A percentile compares a stretch with the other conserved stretches of the same genome.
Conservation (phyloP, 495 filamentous ascomycete genomes). For the Ascobolus immersus region DNA sequence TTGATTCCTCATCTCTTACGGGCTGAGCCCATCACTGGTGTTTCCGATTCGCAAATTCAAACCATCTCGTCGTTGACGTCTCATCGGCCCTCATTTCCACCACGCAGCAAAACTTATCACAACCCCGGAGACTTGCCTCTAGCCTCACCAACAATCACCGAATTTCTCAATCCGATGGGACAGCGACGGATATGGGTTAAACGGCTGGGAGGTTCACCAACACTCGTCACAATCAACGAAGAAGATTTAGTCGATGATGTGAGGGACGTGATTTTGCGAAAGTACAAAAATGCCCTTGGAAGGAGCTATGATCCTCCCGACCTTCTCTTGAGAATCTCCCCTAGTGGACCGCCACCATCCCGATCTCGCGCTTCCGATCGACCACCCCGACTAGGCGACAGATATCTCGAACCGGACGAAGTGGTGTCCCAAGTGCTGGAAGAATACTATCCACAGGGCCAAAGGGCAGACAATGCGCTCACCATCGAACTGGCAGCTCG, state of each 20-base stretch:
- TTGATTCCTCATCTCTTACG: no score
- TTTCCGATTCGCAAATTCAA: no score
- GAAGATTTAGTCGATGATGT: slow-evolving; percentile 90
- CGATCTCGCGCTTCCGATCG: slow-evolving; percentile 10
- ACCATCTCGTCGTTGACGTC: no score
- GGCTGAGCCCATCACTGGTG: no score
- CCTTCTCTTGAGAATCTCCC: slow-evolving; percentile 38
- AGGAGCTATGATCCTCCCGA: slow-evolving; percentile 75
- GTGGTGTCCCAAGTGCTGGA: slow-evolving; percentile 54
- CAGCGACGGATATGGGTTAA: slow-evolving; percentile 85
- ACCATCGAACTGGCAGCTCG: slow-evolving; percentile 84
- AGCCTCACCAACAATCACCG: no score
- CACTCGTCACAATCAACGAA: slow-evolving; percentile 57
- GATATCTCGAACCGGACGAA: slow-evolving; percentile 64
- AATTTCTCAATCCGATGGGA: no score
- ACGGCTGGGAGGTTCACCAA: slow-evolving; percentile 59
- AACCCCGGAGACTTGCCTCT: no score
- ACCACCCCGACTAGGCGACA: slow-evolving; percentile 21
- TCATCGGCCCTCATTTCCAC: no score
- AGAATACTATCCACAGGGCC: slow-evolving; percentile 65
- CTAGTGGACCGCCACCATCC: slow-evolving; percentile 7
- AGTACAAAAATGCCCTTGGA: slow-evolving; percentile 81
- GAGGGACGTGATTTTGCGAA: slow-evolving; percentile 69
- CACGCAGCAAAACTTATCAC: no score
- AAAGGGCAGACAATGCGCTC: slow-evolving; percentile 71